Base-by-base conservation (phyloP, 2,329 filamentous ascomycete genomes). In the Penicillium freii region DNA sequence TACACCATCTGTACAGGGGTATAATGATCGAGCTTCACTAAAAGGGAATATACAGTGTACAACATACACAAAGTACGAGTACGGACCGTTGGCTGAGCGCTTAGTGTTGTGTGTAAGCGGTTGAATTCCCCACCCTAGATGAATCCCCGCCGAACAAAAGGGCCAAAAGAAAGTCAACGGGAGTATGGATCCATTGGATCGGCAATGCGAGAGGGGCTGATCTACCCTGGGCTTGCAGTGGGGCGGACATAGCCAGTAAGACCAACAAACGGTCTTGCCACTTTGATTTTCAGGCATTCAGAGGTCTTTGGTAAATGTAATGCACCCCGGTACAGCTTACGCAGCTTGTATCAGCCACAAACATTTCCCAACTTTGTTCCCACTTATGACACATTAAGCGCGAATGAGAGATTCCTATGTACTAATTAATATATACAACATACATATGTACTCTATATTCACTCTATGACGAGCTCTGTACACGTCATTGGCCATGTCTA, bases 211-310 rank as follows among this genome's bases (percentile, higher is more conserved):
- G 17, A 25, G n/a, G 34, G 21, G n/a, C 25, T 5, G 44, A 54
- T 54, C 25, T 23, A 40, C 48, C 23, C 11, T 50, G 50, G 50
- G 45, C 38, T 52, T 47, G 17, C 38, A 33, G 19, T 51, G 52
- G 40, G n/a, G 17, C 23, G 19, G 3, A 31, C 3, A 33, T 43
- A 50, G 54, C 60, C 60, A 63, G 50, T 62, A 36, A 62, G 48
- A 19, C 11, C 11, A 23, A 11, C 17, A 31, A 40, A 19, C 8
- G 42, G 29, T 23, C 29, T 62, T 43, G 60, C 60, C 60, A 62
- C 58, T 17, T 27, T 29, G 39, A 34, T 34, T n/a, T n/a, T 61
- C 27, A 40, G 47, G 45, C 53, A 51, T 50, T 42, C 36, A 34
- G 39, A 27, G 17, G 4, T 17, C 17, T n/a, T 51, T 27, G 17